Base-by-base conservation (phyloP, 2,329 filamentous ascomycete species). In the Epichloe glyceriae region DNA sequence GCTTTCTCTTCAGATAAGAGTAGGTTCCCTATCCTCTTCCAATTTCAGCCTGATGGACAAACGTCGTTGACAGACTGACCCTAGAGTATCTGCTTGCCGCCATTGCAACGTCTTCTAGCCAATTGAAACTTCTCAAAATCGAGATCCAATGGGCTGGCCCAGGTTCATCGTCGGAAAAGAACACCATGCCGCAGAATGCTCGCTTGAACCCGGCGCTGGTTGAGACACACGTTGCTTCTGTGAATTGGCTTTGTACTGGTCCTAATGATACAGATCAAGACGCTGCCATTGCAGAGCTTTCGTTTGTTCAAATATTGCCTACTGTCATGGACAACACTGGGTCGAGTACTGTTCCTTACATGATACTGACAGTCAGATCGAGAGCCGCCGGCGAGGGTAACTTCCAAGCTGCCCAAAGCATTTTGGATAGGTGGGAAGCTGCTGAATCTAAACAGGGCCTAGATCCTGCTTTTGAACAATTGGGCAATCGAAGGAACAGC, bases 351-450 rank as follows among this genome's bases (percentile, higher is more conserved):
- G 71, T 63, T 49, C 71, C 77, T 37, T 79, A 82, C 0, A 78
- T 83, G 38, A 73, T 96, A 19, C 64, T 95, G 35, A 83, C 85
- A 0, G 76, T 90, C 33, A 88, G 88, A 53, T 85, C 85, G 10
- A 62, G 77, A 76, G 60, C 66, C 76, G 49, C 75, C 74, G 50
- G 67, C 67, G 55, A 70, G 72, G 50, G 73, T 70, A 56, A 82
- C 33, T 82, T 78, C 41, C 80, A 83, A 56, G 79, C 82, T 34
- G 71, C 79, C 0, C 80, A 85, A 57, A 95, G 83, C 57, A 78
- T 90, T 40, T 74, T 97, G 54, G 83, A 88, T 55, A 79, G 85
- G 54, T 97, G 91, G 91, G 84, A 93, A 57, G 70, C 95, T 14
- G 64, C 91, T 10, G 80, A 86, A 34, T 74, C 79, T 46, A 68